These are phyloP conservation scores for Tuber calosporum DNA, from an alignment of 495 filamentous ascomycete species.

Conservation along the genomic window DNA sequence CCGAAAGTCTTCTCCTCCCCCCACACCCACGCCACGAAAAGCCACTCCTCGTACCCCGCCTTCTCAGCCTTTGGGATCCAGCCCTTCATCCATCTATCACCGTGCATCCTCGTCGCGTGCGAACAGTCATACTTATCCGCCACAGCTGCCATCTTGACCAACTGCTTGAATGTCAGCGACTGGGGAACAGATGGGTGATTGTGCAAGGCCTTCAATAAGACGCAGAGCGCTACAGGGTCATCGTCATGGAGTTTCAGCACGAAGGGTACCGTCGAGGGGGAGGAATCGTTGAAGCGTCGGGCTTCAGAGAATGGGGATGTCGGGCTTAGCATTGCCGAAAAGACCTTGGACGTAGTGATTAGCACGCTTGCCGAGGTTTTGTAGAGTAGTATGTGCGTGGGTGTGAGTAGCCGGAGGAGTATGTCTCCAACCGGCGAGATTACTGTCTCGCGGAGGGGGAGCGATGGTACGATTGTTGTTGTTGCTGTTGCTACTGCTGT, in stretches of 20 bases:
- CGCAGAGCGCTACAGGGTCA: constrained; percentile 16
- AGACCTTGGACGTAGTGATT: constrained; percentile 21
- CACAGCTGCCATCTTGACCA: constrained; percentile 26
- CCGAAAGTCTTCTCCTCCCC: constrained; percentile 12
- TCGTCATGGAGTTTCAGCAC: constrained; percentile 24
- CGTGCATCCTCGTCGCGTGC: constrained; percentile 17
- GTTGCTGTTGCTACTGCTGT: not conserved
- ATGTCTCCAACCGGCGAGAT: not conserved
- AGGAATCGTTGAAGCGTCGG: constrained; percentile 8
- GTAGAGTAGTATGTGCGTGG: not conserved
- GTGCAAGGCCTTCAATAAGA: constrained; percentile 22
- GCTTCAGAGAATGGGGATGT: constrained; percentile 19
- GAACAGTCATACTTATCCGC: constrained; percentile 32
- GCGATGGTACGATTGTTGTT: not conserved
- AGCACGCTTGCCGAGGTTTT: constrained; percentile 5
- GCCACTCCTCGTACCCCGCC: constrained; percentile 15
- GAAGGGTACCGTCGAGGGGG: not conserved
- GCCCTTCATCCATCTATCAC: constrained; percentile 19
- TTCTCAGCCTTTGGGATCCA: not conserved
- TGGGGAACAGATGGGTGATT: constrained; percentile 15
- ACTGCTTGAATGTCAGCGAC: constrained; percentile 5
- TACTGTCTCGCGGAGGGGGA: not conserved
- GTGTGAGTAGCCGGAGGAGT: not conserved
- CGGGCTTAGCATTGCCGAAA: constrained; percentile 26
- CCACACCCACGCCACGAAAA: constrained; percentile 33